These are phyloP conservation scores for Spencermartinsiella europaea DNA, from an alignment of 805 yeast species.

Conservation along the genomic window DNA sequence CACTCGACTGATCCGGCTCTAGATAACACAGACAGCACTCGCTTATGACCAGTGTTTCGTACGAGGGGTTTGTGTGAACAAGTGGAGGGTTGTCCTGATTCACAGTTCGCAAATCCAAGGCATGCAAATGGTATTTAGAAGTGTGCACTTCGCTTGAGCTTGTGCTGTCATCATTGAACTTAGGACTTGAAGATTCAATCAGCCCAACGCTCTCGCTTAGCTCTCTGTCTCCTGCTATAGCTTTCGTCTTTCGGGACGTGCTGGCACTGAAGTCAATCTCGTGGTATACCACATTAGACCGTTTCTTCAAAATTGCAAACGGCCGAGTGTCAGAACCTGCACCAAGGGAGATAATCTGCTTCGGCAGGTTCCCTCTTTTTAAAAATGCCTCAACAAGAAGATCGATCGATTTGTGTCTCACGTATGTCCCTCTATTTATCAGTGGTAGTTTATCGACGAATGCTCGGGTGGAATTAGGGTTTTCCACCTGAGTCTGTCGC, in stretches of 20 bases:
- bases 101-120: slow-evolving; percentile 48
- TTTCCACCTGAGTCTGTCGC: slow-evolving; percentile 13
- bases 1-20: slow-evolving; percentile 43
- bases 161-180: slow-evolving; percentile 1
- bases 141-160: slow-evolving; percentile 20
- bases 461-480: slow-evolving; percentile 5
- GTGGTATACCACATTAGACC: slow-evolving; percentile 38
- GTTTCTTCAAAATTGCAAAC: slow-evolving; percentile 41
- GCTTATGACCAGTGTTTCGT: slow-evolving; percentile 60
- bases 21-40: slow-evolving; percentile 77
- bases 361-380: slow-evolving; percentile 28
- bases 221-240: slow-evolving; percentile 35
- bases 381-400: slow-evolving; percentile 30
- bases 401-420: slow-evolving; percentile 45
- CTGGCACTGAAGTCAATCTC: slow-evolving; percentile 64
- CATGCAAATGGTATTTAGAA: slow-evolving; percentile 45
- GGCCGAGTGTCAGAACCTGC: slow-evolving; percentile 76
- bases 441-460: slow-evolving; percentile 45
- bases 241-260: slow-evolving; percentile 45
- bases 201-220: slow-evolving; percentile 30
- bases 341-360: slow-evolving; percentile 63
- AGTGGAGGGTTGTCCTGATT: slow-evolving; percentile 16
- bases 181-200: neutral
- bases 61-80: slow-evolving; percentile 28
- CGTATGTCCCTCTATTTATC: slow-evolving; percentile 58